phyloP scores from a whole-genome alignment of 306 rosid species.

The Abrus precatorius region DNA sequence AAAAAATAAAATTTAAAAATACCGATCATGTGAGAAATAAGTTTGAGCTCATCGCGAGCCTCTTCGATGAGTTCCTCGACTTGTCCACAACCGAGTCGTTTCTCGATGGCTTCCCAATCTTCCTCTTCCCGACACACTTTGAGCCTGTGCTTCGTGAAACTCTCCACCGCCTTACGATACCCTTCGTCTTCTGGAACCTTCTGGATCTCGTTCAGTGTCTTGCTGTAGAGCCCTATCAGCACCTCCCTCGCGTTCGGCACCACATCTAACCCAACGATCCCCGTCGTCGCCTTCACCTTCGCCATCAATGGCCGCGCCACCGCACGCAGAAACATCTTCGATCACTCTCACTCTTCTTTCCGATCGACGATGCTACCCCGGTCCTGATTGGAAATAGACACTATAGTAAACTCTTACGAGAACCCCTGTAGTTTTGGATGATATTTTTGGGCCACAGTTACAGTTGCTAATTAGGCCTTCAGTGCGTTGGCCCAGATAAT shows the following conservation, averaged over 20 bases:
- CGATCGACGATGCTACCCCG: no score
- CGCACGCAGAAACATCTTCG: constrained; percentile 79
- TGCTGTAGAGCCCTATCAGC: constrained; percentile 71
- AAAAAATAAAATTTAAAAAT: not conserved
- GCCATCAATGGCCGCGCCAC: constrained; percentile 91
- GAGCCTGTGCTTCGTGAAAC: constrained; percentile 78
- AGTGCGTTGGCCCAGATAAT: no score
- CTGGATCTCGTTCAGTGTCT: constrained; percentile 87
- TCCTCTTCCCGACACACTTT: constrained; percentile 80
- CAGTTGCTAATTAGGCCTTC: no score
- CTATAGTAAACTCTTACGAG: no score
- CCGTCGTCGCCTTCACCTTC: constrained; percentile 85
- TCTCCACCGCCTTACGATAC: constrained; percentile 92
- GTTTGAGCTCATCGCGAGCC: constrained; percentile 88
- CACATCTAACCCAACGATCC: constrained; percentile 87
- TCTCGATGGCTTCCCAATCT: constrained; percentile 87
- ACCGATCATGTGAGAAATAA: constrained; percentile 82
- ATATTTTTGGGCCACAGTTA: no score
- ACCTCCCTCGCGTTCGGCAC: constrained; percentile 91
- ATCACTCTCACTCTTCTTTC: constrained; percentile 5
- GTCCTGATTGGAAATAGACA: no score
- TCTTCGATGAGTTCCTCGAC: constrained; percentile 98
- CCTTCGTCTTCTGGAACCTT: constrained; percentile 92
- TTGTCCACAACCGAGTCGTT: constrained; percentile 83
- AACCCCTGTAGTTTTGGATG: no score